phyloP scores from a whole-genome alignment of 257 asterid species.

The Solanum ahanhuiri region DNA sequence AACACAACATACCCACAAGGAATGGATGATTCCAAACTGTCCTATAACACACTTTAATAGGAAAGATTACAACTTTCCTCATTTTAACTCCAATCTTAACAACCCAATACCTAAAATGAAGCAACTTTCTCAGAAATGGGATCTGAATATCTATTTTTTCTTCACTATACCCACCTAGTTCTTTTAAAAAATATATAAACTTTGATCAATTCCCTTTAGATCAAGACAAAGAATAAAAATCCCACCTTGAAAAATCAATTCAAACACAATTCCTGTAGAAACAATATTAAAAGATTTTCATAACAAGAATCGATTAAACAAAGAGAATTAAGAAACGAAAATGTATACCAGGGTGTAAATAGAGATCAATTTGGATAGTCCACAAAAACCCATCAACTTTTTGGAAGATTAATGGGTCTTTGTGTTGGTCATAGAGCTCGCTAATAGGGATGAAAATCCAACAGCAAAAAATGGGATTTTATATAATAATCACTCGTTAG shows the following conservation, averaged over 20 bases:
- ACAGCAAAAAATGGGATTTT: neutral
- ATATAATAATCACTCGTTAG: neutral
- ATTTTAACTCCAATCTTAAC: conserved; percentile 43
- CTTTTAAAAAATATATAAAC: neutral
- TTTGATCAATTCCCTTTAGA: neutral
- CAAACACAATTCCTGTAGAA: neutral
- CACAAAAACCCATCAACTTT: neutral
- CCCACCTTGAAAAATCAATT: conserved; percentile 28
- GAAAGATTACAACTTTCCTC: conserved; percentile 37
- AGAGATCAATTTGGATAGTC: neutral
- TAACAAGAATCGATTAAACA: neutral
- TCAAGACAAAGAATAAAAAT: conserved; percentile 7
- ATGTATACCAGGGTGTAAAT: neutral
- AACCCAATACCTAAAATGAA: conserved; percentile 29
- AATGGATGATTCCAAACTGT: conserved; percentile 71
- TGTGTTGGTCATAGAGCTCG: neutral
- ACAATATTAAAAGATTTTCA: neutral
- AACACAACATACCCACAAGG: conserved; percentile 53
- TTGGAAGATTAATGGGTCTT: neutral
- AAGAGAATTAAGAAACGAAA: neutral
- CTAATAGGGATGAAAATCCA: neutral
- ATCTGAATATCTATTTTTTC: neutral
- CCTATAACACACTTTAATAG: conserved; percentile 37
- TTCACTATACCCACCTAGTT: neutral
- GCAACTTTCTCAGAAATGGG: neutral